These are phyloP conservation scores for Sporothrix inflata DNA, from an alignment of 2,329 filamentous ascomycete species.

Conservation along the genomic window DNA sequence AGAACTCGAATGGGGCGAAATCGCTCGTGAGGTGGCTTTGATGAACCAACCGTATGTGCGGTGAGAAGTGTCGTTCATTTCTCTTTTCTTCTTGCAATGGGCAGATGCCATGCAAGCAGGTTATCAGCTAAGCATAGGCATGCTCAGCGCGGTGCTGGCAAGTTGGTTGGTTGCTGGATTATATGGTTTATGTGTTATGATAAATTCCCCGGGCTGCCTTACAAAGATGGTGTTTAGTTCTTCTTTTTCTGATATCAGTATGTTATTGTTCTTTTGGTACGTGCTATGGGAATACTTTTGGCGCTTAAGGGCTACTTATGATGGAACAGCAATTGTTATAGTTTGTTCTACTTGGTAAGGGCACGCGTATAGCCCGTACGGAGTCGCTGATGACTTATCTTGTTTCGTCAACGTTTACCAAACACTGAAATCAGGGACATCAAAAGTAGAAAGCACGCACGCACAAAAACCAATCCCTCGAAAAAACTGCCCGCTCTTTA, in stretches of 20 bases:
- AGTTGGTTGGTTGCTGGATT: not conserved
- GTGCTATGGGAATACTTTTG: not conserved
- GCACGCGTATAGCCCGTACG: no score
- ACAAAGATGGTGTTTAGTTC: not conserved
- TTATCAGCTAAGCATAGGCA: not conserved
- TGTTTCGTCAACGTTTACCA: not conserved
- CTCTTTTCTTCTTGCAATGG: not conserved
- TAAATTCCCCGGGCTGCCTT: not conserved
- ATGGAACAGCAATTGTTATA: not conserved
- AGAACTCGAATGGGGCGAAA: constrained; percentile 89
- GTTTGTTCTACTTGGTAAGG: not conserved
- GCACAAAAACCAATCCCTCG: not conserved
- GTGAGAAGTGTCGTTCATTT: constrained; percentile 42
- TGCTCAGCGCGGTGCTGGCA: not conserved
- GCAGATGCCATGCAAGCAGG: not conserved
- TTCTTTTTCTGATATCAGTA: not conserved
- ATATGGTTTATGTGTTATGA: constrained; percentile 7
- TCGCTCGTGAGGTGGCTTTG: constrained; percentile 85
- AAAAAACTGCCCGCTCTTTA: not conserved
- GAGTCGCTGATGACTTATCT: no score
- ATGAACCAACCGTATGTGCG: constrained; percentile 95
- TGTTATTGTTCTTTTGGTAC: not conserved
- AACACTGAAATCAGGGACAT: not conserved
- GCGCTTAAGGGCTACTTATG: not conserved
- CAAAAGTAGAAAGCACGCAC: not conserved